phyloP scores from a whole-genome alignment of 208 protist genomes.

The Phytomonas francai region DNA sequence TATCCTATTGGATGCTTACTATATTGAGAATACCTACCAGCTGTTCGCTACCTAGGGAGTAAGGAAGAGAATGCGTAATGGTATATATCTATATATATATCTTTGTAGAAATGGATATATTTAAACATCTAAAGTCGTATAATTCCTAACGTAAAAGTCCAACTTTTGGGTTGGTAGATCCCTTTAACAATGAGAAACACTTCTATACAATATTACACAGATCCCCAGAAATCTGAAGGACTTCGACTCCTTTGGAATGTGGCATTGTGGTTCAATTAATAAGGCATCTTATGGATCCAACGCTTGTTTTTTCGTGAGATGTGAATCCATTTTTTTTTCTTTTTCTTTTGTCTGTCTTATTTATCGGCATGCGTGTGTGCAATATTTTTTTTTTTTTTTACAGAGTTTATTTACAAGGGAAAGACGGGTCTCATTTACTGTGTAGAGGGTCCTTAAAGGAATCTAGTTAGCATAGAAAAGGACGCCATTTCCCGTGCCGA shows the following conservation, averaged over 20 bases:
- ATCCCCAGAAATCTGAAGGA: neutral
- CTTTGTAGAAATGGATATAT: neutral
- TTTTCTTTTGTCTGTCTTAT: neutral
- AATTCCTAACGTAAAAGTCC: slow-evolving; percentile 2
- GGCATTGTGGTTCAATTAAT: neutral
- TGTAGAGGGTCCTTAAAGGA: neutral
- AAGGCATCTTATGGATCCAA: neutral
- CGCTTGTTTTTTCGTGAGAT: neutral
- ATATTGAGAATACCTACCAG: neutral
- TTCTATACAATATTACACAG: slow-evolving; percentile 8
- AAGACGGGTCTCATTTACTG: neutral
- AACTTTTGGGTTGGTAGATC: neutral
- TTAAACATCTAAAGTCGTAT: slow-evolving; percentile 1
- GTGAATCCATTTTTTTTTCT: neutral
- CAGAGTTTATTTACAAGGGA: neutral
- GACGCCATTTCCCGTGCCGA: neutral
- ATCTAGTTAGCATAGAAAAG: neutral
- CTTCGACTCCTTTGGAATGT: neutral
- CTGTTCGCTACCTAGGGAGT: neutral
- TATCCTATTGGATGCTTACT: neutral
- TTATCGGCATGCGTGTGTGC: neutral
- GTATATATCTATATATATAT: neutral
- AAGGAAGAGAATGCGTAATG: neutral
- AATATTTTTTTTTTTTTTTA: neutral
- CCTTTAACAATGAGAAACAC: neutral